Conservation (phyloP, 352 stramenopile species). For the Phytopythium vexans region DNA sequence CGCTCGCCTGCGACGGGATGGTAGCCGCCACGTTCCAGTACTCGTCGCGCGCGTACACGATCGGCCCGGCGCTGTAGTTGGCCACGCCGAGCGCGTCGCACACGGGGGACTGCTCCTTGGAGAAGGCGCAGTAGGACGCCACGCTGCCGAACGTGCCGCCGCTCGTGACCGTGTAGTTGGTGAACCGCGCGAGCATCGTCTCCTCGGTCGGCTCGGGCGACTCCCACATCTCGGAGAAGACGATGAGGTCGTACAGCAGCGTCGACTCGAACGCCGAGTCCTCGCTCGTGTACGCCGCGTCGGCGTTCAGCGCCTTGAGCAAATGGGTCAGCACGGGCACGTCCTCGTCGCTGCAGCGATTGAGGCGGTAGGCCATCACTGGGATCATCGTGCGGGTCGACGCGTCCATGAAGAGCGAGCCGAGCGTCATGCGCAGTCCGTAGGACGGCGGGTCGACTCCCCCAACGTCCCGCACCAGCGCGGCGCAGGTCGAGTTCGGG, state of each 20-base stretch:
- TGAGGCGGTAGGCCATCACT: conserved; percentile 29
- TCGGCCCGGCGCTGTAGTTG: conserved; percentile 9
- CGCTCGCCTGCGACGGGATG: conserved; percentile 32
- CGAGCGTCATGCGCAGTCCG: conserved; percentile 18
- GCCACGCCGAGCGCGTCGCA: conserved; percentile 16
- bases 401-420: conserved; percentile 18
- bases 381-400: conserved; percentile 28
- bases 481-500: conserved; percentile 20
- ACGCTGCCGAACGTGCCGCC: conserved; percentile 18
- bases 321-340: conserved; percentile 19
- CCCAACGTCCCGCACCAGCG: conserved; percentile 1
- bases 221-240: conserved; percentile 58
- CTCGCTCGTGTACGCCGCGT: conserved; percentile 1
- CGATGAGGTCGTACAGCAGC: conserved; percentile 46
- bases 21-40: conserved; percentile 46
- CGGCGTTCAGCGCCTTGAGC: conserved; percentile 9
- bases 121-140: conserved; percentile 50
- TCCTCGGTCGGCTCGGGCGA: conserved; percentile 13
- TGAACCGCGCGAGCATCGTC: conserved; percentile 23
- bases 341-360: conserved; percentile 27
- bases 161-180: conserved; percentile 14
- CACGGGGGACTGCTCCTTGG: conserved; percentile 30
- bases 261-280: conserved; percentile 25
- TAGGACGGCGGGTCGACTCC: conserved; percentile 14
- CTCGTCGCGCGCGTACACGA: conserved; percentile 42